Base-by-base conservation (phyloP, 2,329 filamentous ascomycete species). In the Trichothecium sympodiale region DNA sequence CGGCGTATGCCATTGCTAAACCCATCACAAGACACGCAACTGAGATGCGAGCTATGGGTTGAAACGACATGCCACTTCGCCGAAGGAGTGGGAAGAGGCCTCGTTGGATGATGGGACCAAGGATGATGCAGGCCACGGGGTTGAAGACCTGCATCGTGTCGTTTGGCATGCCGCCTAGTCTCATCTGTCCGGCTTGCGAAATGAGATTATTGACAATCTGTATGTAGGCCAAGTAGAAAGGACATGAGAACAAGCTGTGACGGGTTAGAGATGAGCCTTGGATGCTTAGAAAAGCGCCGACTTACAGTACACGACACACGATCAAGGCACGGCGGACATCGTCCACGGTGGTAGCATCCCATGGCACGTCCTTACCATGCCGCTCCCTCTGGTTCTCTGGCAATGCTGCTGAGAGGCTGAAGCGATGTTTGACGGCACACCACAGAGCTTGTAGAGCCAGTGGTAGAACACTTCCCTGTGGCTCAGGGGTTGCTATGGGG, bases 141-240 rank as follows among this genome's bases (percentile, higher is more conserved):
- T 82, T 72, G 23, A 83, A 67, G 54, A 80, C 81, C 43, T 76
- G 67, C 58, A 83, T 69, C 43, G 83, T 60, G 47, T 83, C 78
- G 56, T 83, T 83, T 40, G 79, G 79, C 33, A 82, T 69, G 17
- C 78, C 77, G 42, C 79, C 68, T 4, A 75, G 66, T 17, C 70
- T 46, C 79, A 71, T 67, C 42, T 62, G 57, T 1, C 56, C 60
- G 18, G 67, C 66, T 54, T 83, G 77, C 2, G 76, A 75, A 44
- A 77, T 72, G 44, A 80, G 68, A 59, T 79, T 82, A 54, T 65
- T 71, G 37, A 71, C 72, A 57, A 82, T 75, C 49, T 83, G 80
- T 35, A 68, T 69, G 56, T 81, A 82, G 41, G 74, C 70, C 17
- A 83, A 64, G 73, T 74, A 82, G 61, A 74, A 81, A 45, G 78